These are phyloP conservation scores for Tubosaeta sp. DNA, from an alignment of 768 basidiomycete species.

Conservation along the genomic window DNA sequence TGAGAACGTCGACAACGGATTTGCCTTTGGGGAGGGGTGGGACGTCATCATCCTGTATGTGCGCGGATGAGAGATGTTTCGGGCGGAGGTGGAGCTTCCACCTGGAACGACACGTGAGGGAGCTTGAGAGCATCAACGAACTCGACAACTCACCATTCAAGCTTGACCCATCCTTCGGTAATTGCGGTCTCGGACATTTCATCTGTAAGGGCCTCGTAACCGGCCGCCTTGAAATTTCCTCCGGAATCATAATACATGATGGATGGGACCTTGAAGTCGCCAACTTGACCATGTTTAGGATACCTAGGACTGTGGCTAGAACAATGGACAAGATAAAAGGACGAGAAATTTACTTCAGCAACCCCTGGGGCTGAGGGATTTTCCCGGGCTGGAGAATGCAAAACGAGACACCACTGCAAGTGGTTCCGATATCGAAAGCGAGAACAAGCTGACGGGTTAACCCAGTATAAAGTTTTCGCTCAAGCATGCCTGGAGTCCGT, in stretches of 20 bases:
- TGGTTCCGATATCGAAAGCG: constrained; percentile 37
- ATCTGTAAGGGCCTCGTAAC: constrained; percentile 39
- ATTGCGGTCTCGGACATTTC: constrained; percentile 33
- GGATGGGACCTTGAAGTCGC: constrained; percentile 43
- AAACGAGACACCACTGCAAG: constrained; percentile 33
- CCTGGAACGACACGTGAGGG: constrained; percentile 9
- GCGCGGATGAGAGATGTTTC: constrained; percentile 22
- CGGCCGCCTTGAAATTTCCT: constrained; percentile 35
- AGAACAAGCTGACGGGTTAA: constrained; percentile 29
- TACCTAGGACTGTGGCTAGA: constrained; percentile 19
- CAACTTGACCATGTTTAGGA: constrained; percentile 37
- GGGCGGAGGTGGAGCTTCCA: constrained; percentile 38
- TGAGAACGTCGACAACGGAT: constrained; percentile 36
- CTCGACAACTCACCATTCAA: constrained; percentile 35
- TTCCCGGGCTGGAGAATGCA: constrained; percentile 36
- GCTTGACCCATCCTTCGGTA: constrained; percentile 38
- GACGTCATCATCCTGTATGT: constrained; percentile 29
- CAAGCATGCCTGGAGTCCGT: neutral
- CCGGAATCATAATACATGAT: constrained; percentile 40
- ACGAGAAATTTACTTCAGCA: constrained; percentile 7
- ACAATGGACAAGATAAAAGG: neutral
- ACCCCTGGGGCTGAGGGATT: constrained; percentile 21
- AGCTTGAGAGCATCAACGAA: neutral
- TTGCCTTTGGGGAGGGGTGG: constrained; percentile 39
- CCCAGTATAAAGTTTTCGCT: constrained; percentile 33